Evolutionary conservation across 139 green algal species (phyloP).

Genomic region (Coccomyxa sp.): DNA sequence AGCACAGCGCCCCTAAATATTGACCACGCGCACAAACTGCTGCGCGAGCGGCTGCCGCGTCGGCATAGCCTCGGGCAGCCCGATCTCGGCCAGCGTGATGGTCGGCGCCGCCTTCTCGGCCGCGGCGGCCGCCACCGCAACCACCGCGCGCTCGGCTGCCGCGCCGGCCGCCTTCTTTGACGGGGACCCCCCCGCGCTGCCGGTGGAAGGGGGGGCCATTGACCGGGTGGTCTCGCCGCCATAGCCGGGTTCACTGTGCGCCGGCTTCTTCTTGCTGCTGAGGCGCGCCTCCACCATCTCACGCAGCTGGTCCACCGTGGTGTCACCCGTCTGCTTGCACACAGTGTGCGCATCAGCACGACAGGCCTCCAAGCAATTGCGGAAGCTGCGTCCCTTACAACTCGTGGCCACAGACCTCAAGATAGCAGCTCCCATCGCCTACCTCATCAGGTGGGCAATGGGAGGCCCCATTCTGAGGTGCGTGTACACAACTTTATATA

Average conservation of each 20-base stretch:
- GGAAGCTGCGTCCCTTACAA: too few relatives aligned
- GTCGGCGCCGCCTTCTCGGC: neutral
- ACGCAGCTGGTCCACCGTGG: neutral
- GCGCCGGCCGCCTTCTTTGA: neutral
- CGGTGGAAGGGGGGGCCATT: too few relatives aligned
- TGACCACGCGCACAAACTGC: neutral
- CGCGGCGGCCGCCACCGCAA: too few relatives aligned
- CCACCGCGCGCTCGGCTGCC: neutral
- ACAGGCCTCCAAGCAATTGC: neutral
- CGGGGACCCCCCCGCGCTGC: too few relatives aligned
- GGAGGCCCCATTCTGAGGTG: neutral
- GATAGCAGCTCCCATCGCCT: too few relatives aligned
- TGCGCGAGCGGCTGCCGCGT: neutral
- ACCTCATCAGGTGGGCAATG: too few relatives aligned
- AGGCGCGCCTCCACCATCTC: neutral
- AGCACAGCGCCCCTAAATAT: neutral
- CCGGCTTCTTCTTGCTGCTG: too few relatives aligned
- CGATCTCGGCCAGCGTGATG: neutral
- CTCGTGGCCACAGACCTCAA: too few relatives aligned
- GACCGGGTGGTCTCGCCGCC: too few relatives aligned
- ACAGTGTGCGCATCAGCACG: neutral
- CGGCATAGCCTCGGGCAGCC: neutral
- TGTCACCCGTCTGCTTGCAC: neutral
- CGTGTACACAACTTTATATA: neutral
- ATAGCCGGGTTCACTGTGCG: too few relatives aligned